These are phyloP conservation scores for Populus ilicifolia DNA, from an alignment of 345 rosid species.

Conservation along the genomic window DNA sequence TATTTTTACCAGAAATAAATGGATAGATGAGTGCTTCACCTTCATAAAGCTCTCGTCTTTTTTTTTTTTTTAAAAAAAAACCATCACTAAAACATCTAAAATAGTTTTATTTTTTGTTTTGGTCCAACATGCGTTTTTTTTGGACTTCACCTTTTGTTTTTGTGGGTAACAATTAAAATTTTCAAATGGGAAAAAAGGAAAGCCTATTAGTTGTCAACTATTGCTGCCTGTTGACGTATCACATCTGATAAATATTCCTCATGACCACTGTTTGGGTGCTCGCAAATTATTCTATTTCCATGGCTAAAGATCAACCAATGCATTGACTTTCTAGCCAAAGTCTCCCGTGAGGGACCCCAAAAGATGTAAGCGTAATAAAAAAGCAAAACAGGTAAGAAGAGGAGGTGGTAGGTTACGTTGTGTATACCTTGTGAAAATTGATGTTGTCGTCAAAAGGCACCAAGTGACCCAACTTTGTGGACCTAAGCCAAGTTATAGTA, in stretches of 20 bases:
- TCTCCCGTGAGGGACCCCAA: slow-evolving; percentile 36
- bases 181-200: not conserved
- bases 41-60: too few species aligned
- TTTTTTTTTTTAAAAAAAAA: too few species aligned
- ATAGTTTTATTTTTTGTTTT: too few species aligned
- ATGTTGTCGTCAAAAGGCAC: slow-evolving; percentile 97
- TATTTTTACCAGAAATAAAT: too few species aligned
- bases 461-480: slow-evolving; percentile 62
- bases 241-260: slow-evolving; percentile 19
- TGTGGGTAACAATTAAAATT: not conserved
- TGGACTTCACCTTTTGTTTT: too few species aligned
- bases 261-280: slow-evolving; percentile 3
- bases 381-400: slow-evolving; percentile 20
- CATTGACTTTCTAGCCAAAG: slow-evolving; percentile 23
- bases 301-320: slow-evolving; percentile 20
- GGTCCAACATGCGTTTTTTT: too few species aligned
- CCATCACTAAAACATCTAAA: too few species aligned
- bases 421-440: slow-evolving; percentile 89
- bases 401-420: not conserved
- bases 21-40: too few species aligned
- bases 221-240: slow-evolving; percentile 32
- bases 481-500: slow-evolving; percentile 89
- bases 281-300: not conserved
- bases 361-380: slow-evolving; percentile 20
- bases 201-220: slow-evolving; percentile 28